phyloP scores from a whole-genome alignment of 1,284 basidiomycete species.

The Sparassis latifolia region DNA sequence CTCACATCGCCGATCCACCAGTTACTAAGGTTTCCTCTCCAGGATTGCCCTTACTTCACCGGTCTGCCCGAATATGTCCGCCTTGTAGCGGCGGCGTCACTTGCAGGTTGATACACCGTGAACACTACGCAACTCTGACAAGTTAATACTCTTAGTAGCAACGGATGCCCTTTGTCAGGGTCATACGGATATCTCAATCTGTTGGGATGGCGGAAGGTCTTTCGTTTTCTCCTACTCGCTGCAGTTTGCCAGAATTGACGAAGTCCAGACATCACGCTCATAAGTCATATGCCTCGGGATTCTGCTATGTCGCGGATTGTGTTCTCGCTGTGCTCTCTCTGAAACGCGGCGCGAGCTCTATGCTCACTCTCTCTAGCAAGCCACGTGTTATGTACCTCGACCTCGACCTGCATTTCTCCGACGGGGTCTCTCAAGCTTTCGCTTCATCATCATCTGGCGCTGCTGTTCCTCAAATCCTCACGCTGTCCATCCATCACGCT shows the following conservation, averaged over 20 bases:
- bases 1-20: not conserved
- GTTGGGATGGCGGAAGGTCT: conserved; percentile 81
- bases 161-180: conserved; percentile 53
- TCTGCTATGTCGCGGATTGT: conserved; percentile 92
- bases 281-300: conserved; percentile 74
- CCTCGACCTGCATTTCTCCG: conserved; percentile 87
- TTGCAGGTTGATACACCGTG: conserved; percentile 14
- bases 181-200: conserved; percentile 61
- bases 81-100: conserved; percentile 70
- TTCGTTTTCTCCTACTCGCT: conserved; percentile 9
- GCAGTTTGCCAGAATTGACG: not conserved
- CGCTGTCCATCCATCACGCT: conserved; percentile 80
- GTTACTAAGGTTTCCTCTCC: conserved; percentile 7
- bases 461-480: conserved; percentile 53
- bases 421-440: conserved; percentile 83
- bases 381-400: conserved; percentile 85
- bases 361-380: conserved; percentile 26
- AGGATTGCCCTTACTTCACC: conserved; percentile 82
- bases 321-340: conserved; percentile 71
- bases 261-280: conserved; percentile 65
- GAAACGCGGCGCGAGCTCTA: conserved; percentile 28
- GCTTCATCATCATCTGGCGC: conserved; percentile 18
- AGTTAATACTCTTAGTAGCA: conserved; percentile 32
- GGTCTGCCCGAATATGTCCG: conserved; percentile 66
- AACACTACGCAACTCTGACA: not conserved